Conservation (phyloP, 441 rosid genomes). For the Gossypium schwendimanii region DNA sequence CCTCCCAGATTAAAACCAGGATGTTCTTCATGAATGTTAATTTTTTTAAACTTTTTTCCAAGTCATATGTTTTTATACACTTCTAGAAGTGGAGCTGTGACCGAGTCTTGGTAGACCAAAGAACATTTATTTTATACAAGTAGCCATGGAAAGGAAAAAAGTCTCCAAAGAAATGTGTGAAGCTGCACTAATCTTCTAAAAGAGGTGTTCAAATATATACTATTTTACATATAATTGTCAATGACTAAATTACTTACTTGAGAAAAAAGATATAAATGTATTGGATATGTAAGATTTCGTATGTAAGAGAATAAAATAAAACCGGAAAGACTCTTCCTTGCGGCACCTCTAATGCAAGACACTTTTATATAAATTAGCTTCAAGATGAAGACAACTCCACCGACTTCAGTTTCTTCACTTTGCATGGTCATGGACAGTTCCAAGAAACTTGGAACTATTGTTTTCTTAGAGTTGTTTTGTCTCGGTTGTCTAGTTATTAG, state of each 20-base stretch:
- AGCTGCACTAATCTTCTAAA: background rate
- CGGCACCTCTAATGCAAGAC: background rate
- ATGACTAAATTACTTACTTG: background rate
- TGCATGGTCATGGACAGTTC: background rate
- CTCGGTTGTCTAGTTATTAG: background rate
- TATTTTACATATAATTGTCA: background rate
- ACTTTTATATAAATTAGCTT: background rate
- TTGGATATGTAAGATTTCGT: background rate
- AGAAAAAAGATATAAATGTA: background rate
- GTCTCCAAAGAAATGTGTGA: background rate
- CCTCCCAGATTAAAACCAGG: no score
- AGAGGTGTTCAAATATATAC: background rate
- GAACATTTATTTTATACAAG: background rate
- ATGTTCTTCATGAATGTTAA: no score
- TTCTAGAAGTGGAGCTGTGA: background rate
- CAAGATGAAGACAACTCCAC: background rate
- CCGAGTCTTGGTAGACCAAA: background rate
- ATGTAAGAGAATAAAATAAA: background rate
- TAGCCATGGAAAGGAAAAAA: background rate
- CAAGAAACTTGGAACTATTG: background rate
- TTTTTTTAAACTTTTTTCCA: no score
- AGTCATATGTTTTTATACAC: no score
- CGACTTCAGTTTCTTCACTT: slow-evolving; percentile 5
- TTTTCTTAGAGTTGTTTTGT: background rate
- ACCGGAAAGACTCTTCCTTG: background rate